Evolutionary conservation across 176 grass and related monocot genomes (phyloP).

Genomic region (Pontederia paniculata): DNA sequence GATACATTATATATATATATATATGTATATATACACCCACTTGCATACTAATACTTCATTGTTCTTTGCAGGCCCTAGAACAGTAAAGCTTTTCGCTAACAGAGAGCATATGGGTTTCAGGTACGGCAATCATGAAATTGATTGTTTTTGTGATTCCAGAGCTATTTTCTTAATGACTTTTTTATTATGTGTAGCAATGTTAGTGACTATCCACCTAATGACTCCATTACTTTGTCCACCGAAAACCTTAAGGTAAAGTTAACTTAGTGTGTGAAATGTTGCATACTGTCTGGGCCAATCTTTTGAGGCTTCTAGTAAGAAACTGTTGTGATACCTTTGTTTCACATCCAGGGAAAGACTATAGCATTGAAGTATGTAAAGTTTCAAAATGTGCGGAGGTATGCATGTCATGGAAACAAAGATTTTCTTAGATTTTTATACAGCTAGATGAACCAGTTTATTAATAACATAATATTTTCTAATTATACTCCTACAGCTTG

Average conservation of each 20-base stretch:
- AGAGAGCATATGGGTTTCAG: constrained; percentile 99
- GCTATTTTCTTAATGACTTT: constrained; percentile 3
- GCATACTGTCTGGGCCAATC: not conserved
- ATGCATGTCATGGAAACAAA: not conserved
- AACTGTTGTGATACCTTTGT: not conserved
- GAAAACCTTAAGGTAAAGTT: constrained; percentile 59
- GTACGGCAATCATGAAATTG: constrained; percentile 26
- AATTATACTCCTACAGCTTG: constrained; percentile 38
- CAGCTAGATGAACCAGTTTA: not conserved
- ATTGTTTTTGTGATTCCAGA: not conserved
- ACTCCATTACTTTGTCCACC: constrained; percentile 54
- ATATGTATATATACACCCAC: too few species aligned
- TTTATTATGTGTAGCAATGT: constrained; percentile 54
- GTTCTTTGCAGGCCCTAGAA: constrained; percentile 56
- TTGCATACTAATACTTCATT: not conserved
- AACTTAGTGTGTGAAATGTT: not conserved
- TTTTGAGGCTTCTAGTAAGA: constrained; percentile 4
- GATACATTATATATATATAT: too few species aligned
- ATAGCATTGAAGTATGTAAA: constrained; percentile 78
- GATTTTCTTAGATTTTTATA: not conserved
- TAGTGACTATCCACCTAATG: constrained; percentile 88
- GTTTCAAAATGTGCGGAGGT: constrained; percentile 99
- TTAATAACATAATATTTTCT: not conserved
- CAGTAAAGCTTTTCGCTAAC: constrained; percentile 78
- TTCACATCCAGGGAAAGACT: constrained; percentile 48